Evolutionary conservation across 108 stramenopile species (phyloP).

Genomic region (Nitzschia palea): DNA sequence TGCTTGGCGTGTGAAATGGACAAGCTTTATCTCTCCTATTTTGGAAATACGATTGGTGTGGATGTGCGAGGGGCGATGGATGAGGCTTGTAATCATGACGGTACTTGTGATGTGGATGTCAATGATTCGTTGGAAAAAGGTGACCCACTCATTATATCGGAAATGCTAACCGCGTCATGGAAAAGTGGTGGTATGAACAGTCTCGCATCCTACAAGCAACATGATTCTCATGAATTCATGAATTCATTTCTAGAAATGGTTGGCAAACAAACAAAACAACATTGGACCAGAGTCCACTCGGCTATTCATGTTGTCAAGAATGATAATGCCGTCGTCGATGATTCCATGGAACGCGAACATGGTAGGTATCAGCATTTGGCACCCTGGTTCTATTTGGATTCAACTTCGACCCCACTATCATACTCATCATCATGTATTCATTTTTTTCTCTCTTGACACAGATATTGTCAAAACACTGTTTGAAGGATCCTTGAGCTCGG

Average conservation of each 20-base stretch:
- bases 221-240: constrained; percentile 91
- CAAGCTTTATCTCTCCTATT: constrained; percentile 63
- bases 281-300: constrained; percentile 16
- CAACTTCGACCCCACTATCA: not conserved
- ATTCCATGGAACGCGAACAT: not conserved
- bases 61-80: constrained; percentile 49
- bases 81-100: constrained; percentile 15
- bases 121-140: constrained; percentile 40
- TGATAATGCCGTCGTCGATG: constrained; percentile 24
- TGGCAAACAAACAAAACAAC: constrained; percentile 29
- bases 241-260: constrained; percentile 82
- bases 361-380: constrained; percentile 1
- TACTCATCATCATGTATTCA: not conserved
- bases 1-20: constrained; percentile 83
- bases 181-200: constrained; percentile 62
- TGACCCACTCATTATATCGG: constrained; percentile 78
- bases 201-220: constrained; percentile 85
- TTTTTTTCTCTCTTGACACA: not conserved
- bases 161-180: constrained; percentile 85
- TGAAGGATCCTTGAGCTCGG: constrained; percentile 72
- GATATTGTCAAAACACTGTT: constrained; percentile 68
- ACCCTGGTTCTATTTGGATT: too few relatives aligned
- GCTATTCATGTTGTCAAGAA: constrained; percentile 16
- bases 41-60: constrained; percentile 58
- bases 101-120: not conserved